Conservation (phyloP, 306 rosid genomes). For the Argentina anserina region DNA sequence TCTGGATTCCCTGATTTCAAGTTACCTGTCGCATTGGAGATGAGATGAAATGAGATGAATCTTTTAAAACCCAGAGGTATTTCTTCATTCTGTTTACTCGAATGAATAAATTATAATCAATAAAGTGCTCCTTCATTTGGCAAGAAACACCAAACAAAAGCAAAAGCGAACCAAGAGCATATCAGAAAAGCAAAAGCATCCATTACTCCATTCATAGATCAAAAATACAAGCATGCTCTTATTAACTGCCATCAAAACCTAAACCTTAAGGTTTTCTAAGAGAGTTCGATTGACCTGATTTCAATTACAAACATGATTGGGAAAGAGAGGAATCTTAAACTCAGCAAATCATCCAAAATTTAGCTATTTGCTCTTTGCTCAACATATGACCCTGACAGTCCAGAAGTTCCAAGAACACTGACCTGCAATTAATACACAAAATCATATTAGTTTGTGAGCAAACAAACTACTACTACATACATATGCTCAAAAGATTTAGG, state of each 20-base stretch:
- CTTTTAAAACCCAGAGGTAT: neutral
- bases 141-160: conserved; percentile 8
- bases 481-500: neutral
- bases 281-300: conserved; percentile 30
- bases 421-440: conserved; percentile 47
- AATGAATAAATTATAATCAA: neutral
- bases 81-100: neutral
- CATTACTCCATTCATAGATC: conserved; percentile 23
- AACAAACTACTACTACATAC: neutral
- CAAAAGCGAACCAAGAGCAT: conserved; percentile 7
- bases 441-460: conserved; percentile 17
- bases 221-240: conserved; percentile 39
- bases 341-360: conserved; percentile 25
- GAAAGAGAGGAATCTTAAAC: conserved; percentile 28
- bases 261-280: conserved; percentile 23
- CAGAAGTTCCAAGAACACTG: conserved; percentile 93
- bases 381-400: conserved; percentile 88
- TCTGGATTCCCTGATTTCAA: too few species aligned
- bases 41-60: too few species aligned
- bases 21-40: too few species aligned
- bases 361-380: conserved; percentile 76
- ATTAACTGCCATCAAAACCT: conserved; percentile 43
- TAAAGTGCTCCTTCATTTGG: neutral
- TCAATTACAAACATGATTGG: conserved; percentile 28
- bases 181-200: neutral